Percentiles rank a stretch among this genome's conserved stretches.
Evolutionary conservation across 345 rosid species (phyloP).

Genomic region (Boechera stricta): DNA sequence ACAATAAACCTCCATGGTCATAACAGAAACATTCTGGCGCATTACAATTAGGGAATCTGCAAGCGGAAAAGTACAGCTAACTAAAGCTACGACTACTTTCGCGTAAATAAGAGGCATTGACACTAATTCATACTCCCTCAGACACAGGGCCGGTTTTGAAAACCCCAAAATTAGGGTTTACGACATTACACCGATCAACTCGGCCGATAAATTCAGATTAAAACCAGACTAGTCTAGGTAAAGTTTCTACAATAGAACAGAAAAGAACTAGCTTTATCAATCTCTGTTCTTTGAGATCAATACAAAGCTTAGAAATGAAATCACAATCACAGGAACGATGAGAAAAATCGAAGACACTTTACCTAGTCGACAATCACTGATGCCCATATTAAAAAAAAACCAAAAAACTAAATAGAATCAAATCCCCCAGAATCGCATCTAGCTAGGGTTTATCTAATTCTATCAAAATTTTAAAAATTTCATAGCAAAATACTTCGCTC

Average conservation of each 20-base stretch:
- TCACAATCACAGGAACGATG: slow-evolving; percentile 3
- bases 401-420: not conserved
- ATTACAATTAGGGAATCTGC: not conserved
- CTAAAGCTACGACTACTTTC: not conserved
- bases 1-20: not conserved
- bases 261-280: not conserved
- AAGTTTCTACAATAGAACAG: not conserved
- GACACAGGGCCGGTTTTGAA: not conserved
- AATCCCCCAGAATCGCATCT: not conserved
- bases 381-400: not conserved
- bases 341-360: not conserved
- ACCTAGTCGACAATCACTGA: slow-evolving; percentile 7
- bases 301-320: not conserved
- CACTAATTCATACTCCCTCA: not conserved
- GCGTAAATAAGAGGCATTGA: not conserved
- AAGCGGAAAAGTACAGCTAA: not conserved
- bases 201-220: not conserved
- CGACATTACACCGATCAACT: not conserved
- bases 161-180: slow-evolving; percentile 9
- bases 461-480: not conserved
- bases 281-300: not conserved
- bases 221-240: not conserved
- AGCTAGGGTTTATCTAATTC: slow-evolving; percentile 20
- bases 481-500: not conserved
- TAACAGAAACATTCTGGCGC: not conserved